A percentile compares a stretch with the other conserved stretches of the same genome.
Evolutionary conservation across 352 stramenopile genomes (phyloP).

Genomic region (Phytophthora fragariaefolia): DNA sequence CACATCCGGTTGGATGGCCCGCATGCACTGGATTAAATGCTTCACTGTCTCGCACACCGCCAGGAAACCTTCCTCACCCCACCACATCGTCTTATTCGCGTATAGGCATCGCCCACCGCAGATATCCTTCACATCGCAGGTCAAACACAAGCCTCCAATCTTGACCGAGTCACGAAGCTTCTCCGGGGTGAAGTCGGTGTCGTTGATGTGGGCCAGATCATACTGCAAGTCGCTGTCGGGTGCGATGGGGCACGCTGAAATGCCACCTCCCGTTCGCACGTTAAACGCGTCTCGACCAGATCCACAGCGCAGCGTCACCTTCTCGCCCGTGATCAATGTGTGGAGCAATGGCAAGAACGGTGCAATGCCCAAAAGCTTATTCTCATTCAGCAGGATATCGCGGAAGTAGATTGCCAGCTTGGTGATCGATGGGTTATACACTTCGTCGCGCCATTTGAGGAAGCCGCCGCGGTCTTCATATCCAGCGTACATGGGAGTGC

Average conservation of each 20-base stretch:
- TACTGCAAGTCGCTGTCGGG: conserved; percentile 38
- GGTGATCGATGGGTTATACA: conserved; percentile 48
- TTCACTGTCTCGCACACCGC: conserved; percentile 43
- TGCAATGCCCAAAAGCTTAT: conserved; percentile 39
- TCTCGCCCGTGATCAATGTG: conserved; percentile 35
- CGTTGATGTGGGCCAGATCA: conserved; percentile 36
- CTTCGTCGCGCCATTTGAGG: conserved; percentile 40
- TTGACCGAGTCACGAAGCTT: conserved; percentile 35
- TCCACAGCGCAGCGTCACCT: conserved; percentile 39
- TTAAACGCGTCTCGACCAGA: conserved; percentile 45
- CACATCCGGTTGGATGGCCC: conserved; percentile 38
- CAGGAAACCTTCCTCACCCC: conserved; percentile 44
- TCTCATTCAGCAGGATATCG: conserved; percentile 29
- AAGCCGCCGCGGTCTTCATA: conserved; percentile 39
- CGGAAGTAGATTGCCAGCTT: conserved; percentile 39
- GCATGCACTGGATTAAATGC: conserved; percentile 47
- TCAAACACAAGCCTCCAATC: conserved; percentile 37
- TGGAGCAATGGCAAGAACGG: conserved; percentile 42
- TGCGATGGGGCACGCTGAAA: conserved; percentile 45
- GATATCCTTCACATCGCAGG: conserved; percentile 46
- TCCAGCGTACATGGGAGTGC: conserved; percentile 40
- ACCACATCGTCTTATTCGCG: conserved; percentile 56
- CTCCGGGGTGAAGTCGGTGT: conserved; percentile 37
- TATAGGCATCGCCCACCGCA: conserved; percentile 48
- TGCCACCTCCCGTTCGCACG: conserved; percentile 40